Conservation (phyloP, 1,284 basidiomycete genomes). For the Marasmius oreades region DNA sequence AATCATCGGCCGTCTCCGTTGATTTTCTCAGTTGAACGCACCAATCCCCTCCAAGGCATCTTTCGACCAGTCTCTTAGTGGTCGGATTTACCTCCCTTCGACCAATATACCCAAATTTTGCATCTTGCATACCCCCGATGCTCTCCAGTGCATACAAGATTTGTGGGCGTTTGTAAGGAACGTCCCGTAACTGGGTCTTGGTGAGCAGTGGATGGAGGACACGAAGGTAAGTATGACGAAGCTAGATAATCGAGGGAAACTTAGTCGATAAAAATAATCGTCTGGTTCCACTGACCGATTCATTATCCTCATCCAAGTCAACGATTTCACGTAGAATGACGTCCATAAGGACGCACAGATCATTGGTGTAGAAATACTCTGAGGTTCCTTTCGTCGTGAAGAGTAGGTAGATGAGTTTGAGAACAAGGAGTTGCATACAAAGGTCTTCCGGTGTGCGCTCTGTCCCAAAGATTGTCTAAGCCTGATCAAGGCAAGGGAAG, state of each 20-base stretch:
- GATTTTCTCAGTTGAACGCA: constrained; percentile 62
- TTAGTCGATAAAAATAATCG: constrained; percentile 3
- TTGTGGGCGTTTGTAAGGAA: constrained; percentile 90
- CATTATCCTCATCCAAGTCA: constrained; percentile 14
- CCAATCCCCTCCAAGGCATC: constrained; percentile 88
- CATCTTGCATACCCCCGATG: constrained; percentile 56
- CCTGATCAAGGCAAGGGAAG: background rate
- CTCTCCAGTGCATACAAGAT: constrained; percentile 84
- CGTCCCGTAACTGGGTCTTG: constrained; percentile 84
- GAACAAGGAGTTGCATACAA: constrained; percentile 91
- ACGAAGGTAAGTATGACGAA: constrained; percentile 95
- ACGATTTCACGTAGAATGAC: constrained; percentile 11
- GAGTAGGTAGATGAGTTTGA: constrained; percentile 93
- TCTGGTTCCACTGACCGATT: constrained; percentile 9
- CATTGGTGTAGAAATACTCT: constrained; percentile 98
- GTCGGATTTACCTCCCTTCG: constrained; percentile 84
- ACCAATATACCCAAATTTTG: constrained; percentile 30
- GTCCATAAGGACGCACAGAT: constrained; percentile 80
- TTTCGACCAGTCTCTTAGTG: constrained; percentile 87
- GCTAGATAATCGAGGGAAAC: constrained; percentile 38
- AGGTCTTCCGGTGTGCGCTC: constrained; percentile 85
- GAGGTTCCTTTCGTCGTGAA: constrained; percentile 93
- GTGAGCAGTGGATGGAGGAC: constrained; percentile 94
- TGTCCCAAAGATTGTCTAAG: constrained; percentile 24
- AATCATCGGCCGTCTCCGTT: constrained; percentile 25